These are phyloP conservation scores for Phytophthora niederhauseri DNA, from an alignment of 352 stramenopile species.

Conservation along the genomic window DNA sequence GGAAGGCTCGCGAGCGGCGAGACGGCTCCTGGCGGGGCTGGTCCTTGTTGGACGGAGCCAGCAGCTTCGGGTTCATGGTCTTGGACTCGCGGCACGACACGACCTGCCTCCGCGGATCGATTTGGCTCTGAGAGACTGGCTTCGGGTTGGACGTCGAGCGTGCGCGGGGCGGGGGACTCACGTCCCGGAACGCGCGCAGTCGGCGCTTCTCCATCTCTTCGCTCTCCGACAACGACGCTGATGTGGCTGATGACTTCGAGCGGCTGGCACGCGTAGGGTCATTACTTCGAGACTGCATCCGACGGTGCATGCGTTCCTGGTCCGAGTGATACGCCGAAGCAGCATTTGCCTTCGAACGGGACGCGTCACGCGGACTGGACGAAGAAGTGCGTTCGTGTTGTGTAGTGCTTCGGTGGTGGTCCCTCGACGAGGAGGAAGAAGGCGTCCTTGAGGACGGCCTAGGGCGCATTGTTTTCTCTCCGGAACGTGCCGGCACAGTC, in stretches of 20 bases:
- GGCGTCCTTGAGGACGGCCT: slow-evolving; percentile 6
- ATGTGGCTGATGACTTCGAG: slow-evolving; percentile 2
- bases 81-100: slow-evolving; percentile 25
- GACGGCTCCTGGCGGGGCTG: slow-evolving; percentile 5
- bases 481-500: slow-evolving; percentile 2
- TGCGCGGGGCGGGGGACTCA: slow-evolving; percentile 18
- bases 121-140: slow-evolving; percentile 12
- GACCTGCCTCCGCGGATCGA: slow-evolving; percentile 11
- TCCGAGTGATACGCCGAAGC: slow-evolving; percentile 2
- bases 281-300: slow-evolving; percentile 4
- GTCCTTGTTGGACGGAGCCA: slow-evolving; percentile 11
- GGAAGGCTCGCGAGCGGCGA: slow-evolving; percentile 7
- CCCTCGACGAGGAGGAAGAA: background rate
- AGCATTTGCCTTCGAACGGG: slow-evolving; percentile 2
- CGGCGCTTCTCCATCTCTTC: slow-evolving; percentile 24
- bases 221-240: slow-evolving; percentile 17
- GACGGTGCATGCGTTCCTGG: slow-evolving; percentile 8
- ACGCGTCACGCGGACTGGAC: background rate
- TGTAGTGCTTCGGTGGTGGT: background rate
- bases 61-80: slow-evolving; percentile 25
- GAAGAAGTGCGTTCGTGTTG: background rate
- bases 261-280: slow-evolving; percentile 6
- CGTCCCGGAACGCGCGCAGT: slow-evolving; percentile 10
- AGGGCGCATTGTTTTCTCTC: slow-evolving; percentile 5
- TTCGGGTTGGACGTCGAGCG: slow-evolving; percentile 29